Conservation (phyloP, 1,284 basidiomycete species). For the Anthracocystis walkeri region DNA sequence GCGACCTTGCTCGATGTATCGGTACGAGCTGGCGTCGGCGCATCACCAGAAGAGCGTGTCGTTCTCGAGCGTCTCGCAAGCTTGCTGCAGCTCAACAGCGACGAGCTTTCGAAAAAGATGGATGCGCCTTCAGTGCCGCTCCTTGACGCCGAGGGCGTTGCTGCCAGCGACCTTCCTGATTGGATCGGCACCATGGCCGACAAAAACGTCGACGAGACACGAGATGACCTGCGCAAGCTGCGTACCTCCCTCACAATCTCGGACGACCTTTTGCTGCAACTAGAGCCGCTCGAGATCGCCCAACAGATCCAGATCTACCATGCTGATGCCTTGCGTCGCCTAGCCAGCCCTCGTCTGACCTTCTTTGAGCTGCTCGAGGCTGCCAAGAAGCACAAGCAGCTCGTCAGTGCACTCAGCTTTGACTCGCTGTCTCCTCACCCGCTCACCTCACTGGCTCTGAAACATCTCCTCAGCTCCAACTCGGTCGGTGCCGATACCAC, state of each 20-base stretch:
- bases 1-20: slow-evolving; percentile 26
- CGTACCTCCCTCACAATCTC: slow-evolving; percentile 37
- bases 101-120: slow-evolving; percentile 14
- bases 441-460: slow-evolving; percentile 58
- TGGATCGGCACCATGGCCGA: slow-evolving; percentile 40
- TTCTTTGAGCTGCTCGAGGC: slow-evolving; percentile 31
- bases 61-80: slow-evolving; percentile 14
- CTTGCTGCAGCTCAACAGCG: slow-evolving; percentile 5
- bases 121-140: slow-evolving; percentile 2
- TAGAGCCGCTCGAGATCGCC: slow-evolving; percentile 65
- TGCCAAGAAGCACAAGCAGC: slow-evolving; percentile 8
- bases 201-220: slow-evolving; percentile 8
- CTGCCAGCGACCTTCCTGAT: slow-evolving; percentile 11
- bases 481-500: slow-evolving; percentile 18
- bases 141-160: slow-evolving; percentile 5
- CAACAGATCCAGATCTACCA: slow-evolving; percentile 67
- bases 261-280: slow-evolving; percentile 45
- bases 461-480: slow-evolving; percentile 53
- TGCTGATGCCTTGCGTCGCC: slow-evolving; percentile 40
- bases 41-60: not conserved
- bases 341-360: slow-evolving; percentile 27
- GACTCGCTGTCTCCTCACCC: slow-evolving; percentile 62
- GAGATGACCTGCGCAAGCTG: slow-evolving; percentile 33
- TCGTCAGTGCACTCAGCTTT: slow-evolving; percentile 55
- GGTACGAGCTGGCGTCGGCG: slow-evolving; percentile 22